Conservation (phyloP, 116 monocot genomes). For the Cymodocea nodosa region DNA sequence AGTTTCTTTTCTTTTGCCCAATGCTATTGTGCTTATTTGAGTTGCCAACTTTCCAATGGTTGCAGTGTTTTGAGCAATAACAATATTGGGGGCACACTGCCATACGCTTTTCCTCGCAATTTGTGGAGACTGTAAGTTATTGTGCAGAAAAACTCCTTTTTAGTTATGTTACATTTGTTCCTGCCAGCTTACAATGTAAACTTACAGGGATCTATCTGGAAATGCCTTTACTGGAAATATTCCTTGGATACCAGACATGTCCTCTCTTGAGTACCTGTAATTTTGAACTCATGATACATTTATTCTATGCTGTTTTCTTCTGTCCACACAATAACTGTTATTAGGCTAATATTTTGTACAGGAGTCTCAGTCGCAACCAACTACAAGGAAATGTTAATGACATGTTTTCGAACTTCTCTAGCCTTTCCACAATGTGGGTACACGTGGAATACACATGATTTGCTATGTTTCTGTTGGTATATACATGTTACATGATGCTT, state of each 20-base stretch:
- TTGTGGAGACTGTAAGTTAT: constrained; percentile 58
- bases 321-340: not conserved
- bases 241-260: constrained; percentile 60
- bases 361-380: constrained; percentile 67
- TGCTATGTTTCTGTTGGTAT: not conserved
- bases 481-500: not conserved
- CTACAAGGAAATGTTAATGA: constrained; percentile 45
- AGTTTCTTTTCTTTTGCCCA: not conserved
- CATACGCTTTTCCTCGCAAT: constrained; percentile 74
- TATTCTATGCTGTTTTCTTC: not conserved
- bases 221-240: constrained; percentile 47
- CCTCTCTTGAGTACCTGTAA: constrained; percentile 59
- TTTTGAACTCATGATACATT: not conserved
- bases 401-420: constrained; percentile 37
- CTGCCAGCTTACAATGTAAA: not conserved
- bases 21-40: not conserved
- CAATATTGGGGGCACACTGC: constrained; percentile 55
- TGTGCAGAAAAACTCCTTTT: not conserved
- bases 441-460: not conserved
- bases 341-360: constrained; percentile 3
- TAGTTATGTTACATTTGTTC: not conserved
- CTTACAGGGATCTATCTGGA: constrained; percentile 49
- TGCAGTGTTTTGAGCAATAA: constrained; percentile 89
- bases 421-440: constrained; percentile 54
- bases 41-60: constrained; percentile 2